Evolutionary conservation across 2,329 filamentous ascomycete species (phyloP).

Genomic region (Arthrobotrys entomopaga): DNA sequence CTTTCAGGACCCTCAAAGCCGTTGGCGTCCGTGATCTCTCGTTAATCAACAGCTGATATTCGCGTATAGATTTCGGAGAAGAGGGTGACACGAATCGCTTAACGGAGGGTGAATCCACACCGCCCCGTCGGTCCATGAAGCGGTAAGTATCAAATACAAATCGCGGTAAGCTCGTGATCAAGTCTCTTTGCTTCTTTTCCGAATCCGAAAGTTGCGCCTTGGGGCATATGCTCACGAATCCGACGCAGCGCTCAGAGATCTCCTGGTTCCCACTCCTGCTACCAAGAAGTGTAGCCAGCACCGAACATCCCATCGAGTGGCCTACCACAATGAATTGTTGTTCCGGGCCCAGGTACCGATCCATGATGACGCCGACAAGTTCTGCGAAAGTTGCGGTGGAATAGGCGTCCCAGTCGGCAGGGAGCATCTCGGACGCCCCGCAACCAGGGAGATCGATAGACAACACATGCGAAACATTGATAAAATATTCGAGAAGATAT

Average conservation of each 20-base stretch:
- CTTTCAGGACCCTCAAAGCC: slow-evolving; percentile 82
- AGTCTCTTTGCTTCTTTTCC: slow-evolving; percentile 61
- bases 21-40: slow-evolving; percentile 82
- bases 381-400: slow-evolving; percentile 78
- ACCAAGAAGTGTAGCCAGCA: slow-evolving; percentile 69
- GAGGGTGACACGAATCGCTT: slow-evolving; percentile 76
- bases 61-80: slow-evolving; percentile 73
- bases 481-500: slow-evolving; percentile 80
- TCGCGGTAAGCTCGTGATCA: slow-evolving; percentile 69
- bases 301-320: slow-evolving; percentile 88
- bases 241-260: slow-evolving; percentile 62
- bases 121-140: slow-evolving; percentile 80
- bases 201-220: slow-evolving; percentile 72
- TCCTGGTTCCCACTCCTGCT: slow-evolving; percentile 22
- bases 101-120: slow-evolving; percentile 80
- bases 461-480: slow-evolving; percentile 83
- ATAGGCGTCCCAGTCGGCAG: slow-evolving; percentile 80
- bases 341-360: slow-evolving; percentile 71
- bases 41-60: slow-evolving; percentile 79
- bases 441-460: slow-evolving; percentile 92
- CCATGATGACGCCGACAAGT: slow-evolving; percentile 78
- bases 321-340: slow-evolving; percentile 83
- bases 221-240: slow-evolving; percentile 84
- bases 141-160: slow-evolving; percentile 80
- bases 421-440: slow-evolving; percentile 79